Base-by-base conservation (phyloP, 441 rosid genomes). In the Corymbia citriodora region DNA sequence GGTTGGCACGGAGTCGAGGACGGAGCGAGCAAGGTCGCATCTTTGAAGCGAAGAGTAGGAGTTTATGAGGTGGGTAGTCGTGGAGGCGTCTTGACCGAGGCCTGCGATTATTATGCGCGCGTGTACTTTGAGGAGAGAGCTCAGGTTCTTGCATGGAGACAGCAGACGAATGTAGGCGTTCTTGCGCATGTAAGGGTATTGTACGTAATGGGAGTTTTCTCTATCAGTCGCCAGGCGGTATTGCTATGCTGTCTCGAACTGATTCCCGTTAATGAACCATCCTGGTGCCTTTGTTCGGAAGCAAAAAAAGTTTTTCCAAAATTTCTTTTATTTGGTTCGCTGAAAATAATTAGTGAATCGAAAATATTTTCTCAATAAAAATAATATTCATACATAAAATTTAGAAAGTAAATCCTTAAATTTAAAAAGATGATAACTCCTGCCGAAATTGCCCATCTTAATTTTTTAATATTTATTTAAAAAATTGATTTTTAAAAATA, bases 11-110 rank as follows among this genome's bases (percentile, higher is more conserved):
- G 94, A 92, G 82, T 91, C 15, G 87, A 94, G 92, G 59, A 94
- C 91, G 16, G n/a, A 79, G 61, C 93, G 95, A 79, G 96, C 92
- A 91, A 89, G 91, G 54, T 94, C 92, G 12, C 91, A 92, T 90
- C 92, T 94, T 90, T 92, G 90, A 88, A 93, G 91, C 81, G 88
- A 92, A 90, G 94, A 91, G 88, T 94, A 94, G 49, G 93, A 92
- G 55, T 91, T 93, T 55, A 94, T 31, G 89, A 94, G 93, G 87
- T 91, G 94, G 91, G 91, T 72, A 29, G 55, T 88, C 10, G 88
- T 0, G 87, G 89, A 59, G 25, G 89, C 89, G 54, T 94, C 90
- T 5, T 90, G 94, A 59, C 87, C 49, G 45, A 91, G 90, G 57
- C 93, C 96, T 53, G 93, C 92, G 40, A 91, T 92, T 50, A 93